Evolutionary conservation across 108 stramenopile genomes (phyloP), one percentile per base, ranked within the genome.

Genomic region (Skeletonema potamos): DNA sequence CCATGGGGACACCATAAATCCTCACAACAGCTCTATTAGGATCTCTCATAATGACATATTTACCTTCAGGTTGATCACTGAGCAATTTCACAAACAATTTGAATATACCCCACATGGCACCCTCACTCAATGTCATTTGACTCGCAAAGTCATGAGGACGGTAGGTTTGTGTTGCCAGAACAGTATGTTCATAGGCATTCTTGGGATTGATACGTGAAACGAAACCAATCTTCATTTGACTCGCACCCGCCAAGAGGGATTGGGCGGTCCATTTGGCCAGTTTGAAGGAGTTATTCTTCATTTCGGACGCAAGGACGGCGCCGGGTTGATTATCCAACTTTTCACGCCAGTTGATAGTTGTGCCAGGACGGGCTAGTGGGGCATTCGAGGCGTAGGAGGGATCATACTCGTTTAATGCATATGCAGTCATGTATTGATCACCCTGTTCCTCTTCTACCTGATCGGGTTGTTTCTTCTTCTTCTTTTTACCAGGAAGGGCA

Each of bases 231-330:
- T 98, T 97, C 97, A 99, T 98, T 73, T 92, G 88, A 76, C 96
- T 94, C 2, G 97, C 99, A 32, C 96, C 97, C 4, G 97, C 92
- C 81, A 99, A 76, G 1, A 98, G 78, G 0, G 96, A 93, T 82
- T 97, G 95, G 9, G 97, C 97, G 18, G 97, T 96, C 97, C 97
- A 99, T 80, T 97, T 96, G 39, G 97, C 99, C 48, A 99, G 74
- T 79, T 99, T 98, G 87, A 92, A 95, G 28, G 89, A 85, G 76
- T 99, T 99, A 81, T 99, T 99, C 92, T 98, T 98, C 64, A 99
- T 81, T 73, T 98, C 99, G 46, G 92, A 94, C 22, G 96, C 98
- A 62, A 99, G 81, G 18, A 99, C 96, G 46, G 97, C 94, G 62
- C 97, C 99, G 29, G 92, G 83, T 71, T 96, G 94, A 29, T 78